Evolutionary conservation across 2,329 filamentous ascomycete genomes (phyloP).

Genomic region (Ophiostoma piceae): DNA sequence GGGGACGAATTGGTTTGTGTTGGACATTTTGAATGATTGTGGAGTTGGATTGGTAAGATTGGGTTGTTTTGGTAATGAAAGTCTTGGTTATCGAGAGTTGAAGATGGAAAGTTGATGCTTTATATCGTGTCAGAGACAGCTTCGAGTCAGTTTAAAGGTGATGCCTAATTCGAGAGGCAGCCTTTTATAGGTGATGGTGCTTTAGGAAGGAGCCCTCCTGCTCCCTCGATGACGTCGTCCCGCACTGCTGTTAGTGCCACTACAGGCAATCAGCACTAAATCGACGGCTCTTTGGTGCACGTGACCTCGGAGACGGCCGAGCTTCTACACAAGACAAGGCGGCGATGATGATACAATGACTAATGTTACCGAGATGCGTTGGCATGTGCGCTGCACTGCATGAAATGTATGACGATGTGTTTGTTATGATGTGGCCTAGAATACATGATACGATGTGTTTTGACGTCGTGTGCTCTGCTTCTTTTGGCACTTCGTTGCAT

Average conservation of each 20-base stretch:
- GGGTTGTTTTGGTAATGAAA: background rate
- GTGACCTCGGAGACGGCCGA: background rate
- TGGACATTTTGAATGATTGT: slow-evolving; percentile 22
- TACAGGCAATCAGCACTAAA: background rate
- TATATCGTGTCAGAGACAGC: background rate
- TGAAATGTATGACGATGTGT: background rate
- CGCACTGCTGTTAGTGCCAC: slow-evolving; percentile 7
- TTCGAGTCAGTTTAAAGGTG: background rate
- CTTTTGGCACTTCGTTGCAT: background rate
- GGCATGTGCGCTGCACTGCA: background rate
- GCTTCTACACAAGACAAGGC: background rate
- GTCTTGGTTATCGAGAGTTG: background rate
- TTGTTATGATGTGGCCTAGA: too few species aligned
- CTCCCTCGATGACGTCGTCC: slow-evolving; percentile 22
- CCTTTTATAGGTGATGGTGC: slow-evolving; percentile 12
- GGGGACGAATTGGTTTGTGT: slow-evolving; percentile 28
- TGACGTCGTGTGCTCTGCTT: background rate
- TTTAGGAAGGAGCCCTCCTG: background rate
- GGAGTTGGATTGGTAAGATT: background rate
- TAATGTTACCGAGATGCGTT: background rate
- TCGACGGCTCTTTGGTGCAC: background rate
- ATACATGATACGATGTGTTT: background rate
- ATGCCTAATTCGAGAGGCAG: slow-evolving; percentile 20
- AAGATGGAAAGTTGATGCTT: background rate
- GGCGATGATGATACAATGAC: background rate